Evolutionary conservation across 306 rosid genomes (phyloP), one percentile per base, ranked within the genome.

Genomic region (Malus asiatica): DNA sequence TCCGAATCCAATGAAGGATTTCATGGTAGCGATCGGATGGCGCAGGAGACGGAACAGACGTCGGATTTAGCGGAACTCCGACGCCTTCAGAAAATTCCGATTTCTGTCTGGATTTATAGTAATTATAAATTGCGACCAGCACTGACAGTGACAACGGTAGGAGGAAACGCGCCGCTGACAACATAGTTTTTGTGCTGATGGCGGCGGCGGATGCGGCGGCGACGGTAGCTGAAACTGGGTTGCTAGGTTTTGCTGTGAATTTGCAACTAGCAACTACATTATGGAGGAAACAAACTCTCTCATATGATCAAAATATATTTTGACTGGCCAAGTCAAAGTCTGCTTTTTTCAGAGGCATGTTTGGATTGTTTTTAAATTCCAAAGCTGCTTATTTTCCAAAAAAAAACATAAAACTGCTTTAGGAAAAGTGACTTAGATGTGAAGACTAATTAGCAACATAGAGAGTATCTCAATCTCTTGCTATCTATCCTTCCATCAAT

Each of bases 51-150:
- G 18, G 18, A 46, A 4, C 52, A 46, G 52, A 46, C 18, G 52
- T 4, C 52, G 52, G 19, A 66, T 70, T 75, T n/a, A 78, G 68
- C 40, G 88, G 68, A 62, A 27, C 38, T 16, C 4, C 9, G 66
- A 57, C 20, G 20, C 20, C 55, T 14, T 1, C 20, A 48, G 53
- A 0, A 14, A 4, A 16, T 4, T 48, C 19, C 53, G 7, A 48
- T 15, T 71, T 83, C 78, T 87, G 81, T 84, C 89, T 89, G 88
- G 93, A 88, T 91, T 83, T 88, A 87, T 88, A 86, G 78, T 32
- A 64, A 12, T 32, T 18, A 32, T 64, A 64, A 61, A 61, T 30
- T 14, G 7, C 6, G 38, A 5, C 16, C 30, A 61, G 9, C 66
- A 61, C 10, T 14, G 66, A 61, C n/a, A 61, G 4, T 61, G 66